Evolutionary conservation across 1,284 basidiomycete genomes (phyloP).

Genomic region (Pascua sp.): DNA sequence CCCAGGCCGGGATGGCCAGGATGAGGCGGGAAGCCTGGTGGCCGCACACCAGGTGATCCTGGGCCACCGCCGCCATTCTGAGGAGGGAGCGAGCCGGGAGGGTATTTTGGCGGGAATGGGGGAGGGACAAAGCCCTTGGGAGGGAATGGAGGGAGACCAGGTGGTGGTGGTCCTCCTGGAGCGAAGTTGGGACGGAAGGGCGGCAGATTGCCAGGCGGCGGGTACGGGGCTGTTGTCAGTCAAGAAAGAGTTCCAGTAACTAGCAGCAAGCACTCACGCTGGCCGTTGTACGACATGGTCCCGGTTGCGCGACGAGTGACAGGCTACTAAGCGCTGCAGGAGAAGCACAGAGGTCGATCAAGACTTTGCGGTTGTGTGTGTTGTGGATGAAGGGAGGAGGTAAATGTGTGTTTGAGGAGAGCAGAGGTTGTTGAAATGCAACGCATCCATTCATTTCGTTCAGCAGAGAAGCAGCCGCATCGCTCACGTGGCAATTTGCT

Average conservation of each 20-base stretch:
- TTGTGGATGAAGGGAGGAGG: too few species aligned
- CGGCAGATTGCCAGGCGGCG: slow-evolving; percentile 18
- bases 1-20: too few species aligned
- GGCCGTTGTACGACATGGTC: slow-evolving; percentile 7
- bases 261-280: slow-evolving; percentile 2
- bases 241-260: background rate
- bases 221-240: slow-evolving; percentile 2
- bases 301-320: too few species aligned
- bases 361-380: too few species aligned
- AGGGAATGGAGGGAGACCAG: slow-evolving; percentile 15
- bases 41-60: slow-evolving; percentile 13
- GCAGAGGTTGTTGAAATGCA: too few species aligned
- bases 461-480: too few species aligned
- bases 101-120: slow-evolving; percentile 1
- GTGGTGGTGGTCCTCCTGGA: slow-evolving; percentile 16
- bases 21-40: slow-evolving; percentile 10
- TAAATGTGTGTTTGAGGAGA: too few species aligned
- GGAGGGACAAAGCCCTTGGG: slow-evolving; percentile 9
- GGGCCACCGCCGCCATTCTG: too few species aligned
- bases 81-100: background rate
- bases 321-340: too few species aligned
- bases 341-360: too few species aligned
- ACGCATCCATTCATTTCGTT: too few species aligned
- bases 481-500: too few species aligned
- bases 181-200: slow-evolving; percentile 34